Evolutionary conservation across 2,329 filamentous ascomycete species (phyloP).

Genomic region (Coniochaeta prunicola): DNA sequence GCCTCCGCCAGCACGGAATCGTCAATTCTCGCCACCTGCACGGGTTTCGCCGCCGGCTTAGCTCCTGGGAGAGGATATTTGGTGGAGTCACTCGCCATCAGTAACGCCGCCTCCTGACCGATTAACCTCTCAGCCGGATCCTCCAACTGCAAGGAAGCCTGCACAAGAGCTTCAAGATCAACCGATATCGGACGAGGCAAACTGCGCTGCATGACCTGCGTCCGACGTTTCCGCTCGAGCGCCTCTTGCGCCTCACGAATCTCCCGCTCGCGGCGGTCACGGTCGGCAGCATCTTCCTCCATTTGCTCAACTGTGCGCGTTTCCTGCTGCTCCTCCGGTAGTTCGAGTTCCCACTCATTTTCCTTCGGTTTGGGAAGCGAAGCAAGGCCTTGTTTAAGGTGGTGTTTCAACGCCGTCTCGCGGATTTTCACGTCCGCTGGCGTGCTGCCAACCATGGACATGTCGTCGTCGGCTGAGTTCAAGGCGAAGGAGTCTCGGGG

Average conservation of each 20-base stretch:
- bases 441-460: constrained; percentile 65
- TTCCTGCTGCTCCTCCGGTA: constrained; percentile 76
- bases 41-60: constrained; percentile 55
- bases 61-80: constrained; percentile 65
- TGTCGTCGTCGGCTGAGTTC: constrained; percentile 62
- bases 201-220: constrained; percentile 81
- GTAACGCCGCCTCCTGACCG: constrained; percentile 66
- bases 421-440: constrained; percentile 67
- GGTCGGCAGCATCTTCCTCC: constrained; percentile 60
- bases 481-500: constrained; percentile 82
- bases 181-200: constrained; percentile 71
- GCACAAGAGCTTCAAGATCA: constrained; percentile 62
- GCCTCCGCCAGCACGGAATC: constrained; percentile 70
- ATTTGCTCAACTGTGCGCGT: constrained; percentile 37
- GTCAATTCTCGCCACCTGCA: constrained; percentile 55
- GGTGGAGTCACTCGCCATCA: constrained; percentile 76
- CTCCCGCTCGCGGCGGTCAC: constrained; percentile 71
- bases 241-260: constrained; percentile 59
- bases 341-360: constrained; percentile 86
- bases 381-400: constrained; percentile 66
- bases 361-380: constrained; percentile 89
- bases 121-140: constrained; percentile 65
- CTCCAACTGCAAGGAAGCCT: constrained; percentile 49
- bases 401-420: constrained; percentile 60
- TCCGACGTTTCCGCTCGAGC: constrained; percentile 74